Base-by-base conservation (phyloP, 805 yeast genomes). In the Wickerhamiella lipophila region DNA sequence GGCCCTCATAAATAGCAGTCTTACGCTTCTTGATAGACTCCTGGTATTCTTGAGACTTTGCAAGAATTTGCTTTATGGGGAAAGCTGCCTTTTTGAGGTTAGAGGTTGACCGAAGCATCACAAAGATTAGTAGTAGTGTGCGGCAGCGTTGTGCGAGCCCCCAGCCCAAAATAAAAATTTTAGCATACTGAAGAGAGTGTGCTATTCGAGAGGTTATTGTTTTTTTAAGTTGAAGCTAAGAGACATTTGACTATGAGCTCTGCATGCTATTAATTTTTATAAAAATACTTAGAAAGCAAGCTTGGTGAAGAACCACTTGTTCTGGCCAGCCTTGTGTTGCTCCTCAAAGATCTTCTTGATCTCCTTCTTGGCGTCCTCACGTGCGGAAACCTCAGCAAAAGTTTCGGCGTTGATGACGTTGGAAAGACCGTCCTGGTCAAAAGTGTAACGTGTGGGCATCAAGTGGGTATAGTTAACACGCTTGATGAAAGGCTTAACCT, bases 281-380 rank as follows among this genome's bases (percentile, higher is more conserved):
- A 55, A 55, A 56, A 56, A 57, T 58, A 47, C 44, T 79, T 83
- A 85, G 77, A 85, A 85, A 76, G 82, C 80, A 71, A 85, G 82
- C 78, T 92, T 92, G 74, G 95, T 81, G 88, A 92, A 92, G 81
- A 92, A 92, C 98, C 98, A 92, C 78, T 87, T 88, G 88, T 89
- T 89, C 83, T 92, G 87, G 73, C 98, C 98, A 70, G 96, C 86
- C 63, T 63, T 94, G 80, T 89, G 95, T 81, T 87, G 86, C 78
- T 89, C 95, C 78, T 92, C 98, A 69, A 92, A 89, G 71, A 95
- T 95, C 81, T 88, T 84, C 85, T 86, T 92, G 73, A 92, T 86
- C 70, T 81, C 88, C 80, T 92, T 89, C 84, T 88, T 92, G 69
- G 97, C 97, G 72, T 89, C 96, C 75, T 81, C 94, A 73, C 94